Evolutionary conservation across 192 early-diverging fungal species (phyloP), one percentile per base, ranked within the genome.

Genomic region (Coemansia sp.): DNA sequence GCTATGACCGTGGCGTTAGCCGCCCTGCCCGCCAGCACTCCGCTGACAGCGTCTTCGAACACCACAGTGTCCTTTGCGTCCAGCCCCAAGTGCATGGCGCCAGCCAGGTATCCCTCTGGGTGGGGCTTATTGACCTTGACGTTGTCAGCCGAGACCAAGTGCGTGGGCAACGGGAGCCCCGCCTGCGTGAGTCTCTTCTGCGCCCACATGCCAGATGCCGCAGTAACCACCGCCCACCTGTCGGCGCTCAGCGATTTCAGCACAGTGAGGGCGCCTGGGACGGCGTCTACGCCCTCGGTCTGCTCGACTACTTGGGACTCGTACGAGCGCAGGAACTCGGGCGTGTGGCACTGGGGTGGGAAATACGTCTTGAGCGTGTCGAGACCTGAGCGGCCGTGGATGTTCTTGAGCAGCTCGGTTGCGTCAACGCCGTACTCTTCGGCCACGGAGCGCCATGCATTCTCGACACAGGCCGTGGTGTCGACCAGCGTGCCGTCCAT

Each of bases 401-500:
- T 47, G 31, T 57, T 58, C 50, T 53, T 34, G 4, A 76, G 0
- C 13, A 81, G 65, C 40, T 58, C 9, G 1, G 64, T 62, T 5
- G 39, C 44, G 38, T 81, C 74, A 0, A 81, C 41, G 43, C 43
- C 60, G 61, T 81, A 65, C 22, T 73, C n/a, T 24, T 11, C 36
- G 0, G 71, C 74, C 58, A 73, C 43, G 5, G 13, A 3, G 15
- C 74, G 71, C 79, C 79, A 81, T 27, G 46, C 61, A n/a, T 66
- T 60, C 43, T 81, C 79, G 13, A 81, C 79, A 18, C 74, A 81
- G 12, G 31, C 71, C 1, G 68, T 61, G 12, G 79, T 81, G 57
- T 81, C 70, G 29, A 83, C 73, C 31, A 83, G 69, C 41, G 76
- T 83, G 43, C 76, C 80, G 40, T 83, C 80, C 73, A 83, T 74